These are phyloP conservation scores for Nannizziopsis arthrosporioides DNA, from an alignment of 2,329 filamentous ascomycete genomes.

Conservation along the genomic window DNA sequence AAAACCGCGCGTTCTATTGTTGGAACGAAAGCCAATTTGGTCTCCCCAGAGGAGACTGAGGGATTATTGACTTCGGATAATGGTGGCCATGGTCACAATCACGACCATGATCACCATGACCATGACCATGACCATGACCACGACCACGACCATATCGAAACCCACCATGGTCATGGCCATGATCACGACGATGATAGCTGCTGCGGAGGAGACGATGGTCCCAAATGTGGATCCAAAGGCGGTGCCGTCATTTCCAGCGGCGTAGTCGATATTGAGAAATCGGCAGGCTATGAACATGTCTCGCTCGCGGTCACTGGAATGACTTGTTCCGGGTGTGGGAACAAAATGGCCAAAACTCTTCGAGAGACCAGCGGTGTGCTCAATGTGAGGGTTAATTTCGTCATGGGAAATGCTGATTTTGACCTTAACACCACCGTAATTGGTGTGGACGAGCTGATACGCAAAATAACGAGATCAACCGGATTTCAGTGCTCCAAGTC, in stretches of 20 bases:
- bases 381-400: constrained; percentile 17
- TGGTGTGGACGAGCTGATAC: constrained; percentile 18
- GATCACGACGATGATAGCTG: constrained; percentile 3
- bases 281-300: constrained; percentile 10
- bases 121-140: constrained; percentile 4
- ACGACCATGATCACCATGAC: not conserved
- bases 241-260: constrained; percentile 1
- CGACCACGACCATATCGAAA: not conserved
- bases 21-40: constrained; percentile 3
- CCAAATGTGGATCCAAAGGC: not conserved
- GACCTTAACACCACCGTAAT: constrained; percentile 32
- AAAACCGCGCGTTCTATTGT: not conserved
- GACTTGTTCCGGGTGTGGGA: constrained; percentile 28
- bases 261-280: constrained; percentile 10
- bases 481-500: constrained; percentile 15
- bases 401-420: constrained; percentile 17
- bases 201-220: constrained; percentile 2
- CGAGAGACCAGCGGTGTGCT: constrained; percentile 11
- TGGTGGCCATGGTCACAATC: constrained; percentile 4
- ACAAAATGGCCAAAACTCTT: constrained; percentile 16
- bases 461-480: constrained; percentile 14
- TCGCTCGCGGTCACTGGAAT: constrained; percentile 13
- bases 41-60: constrained; percentile 2
- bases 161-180: constrained; percentile 1
- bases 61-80: constrained; percentile 5